Evolutionary conservation across 805 yeast genomes (phyloP).

Genomic region (Candida nemodendra): DNA sequence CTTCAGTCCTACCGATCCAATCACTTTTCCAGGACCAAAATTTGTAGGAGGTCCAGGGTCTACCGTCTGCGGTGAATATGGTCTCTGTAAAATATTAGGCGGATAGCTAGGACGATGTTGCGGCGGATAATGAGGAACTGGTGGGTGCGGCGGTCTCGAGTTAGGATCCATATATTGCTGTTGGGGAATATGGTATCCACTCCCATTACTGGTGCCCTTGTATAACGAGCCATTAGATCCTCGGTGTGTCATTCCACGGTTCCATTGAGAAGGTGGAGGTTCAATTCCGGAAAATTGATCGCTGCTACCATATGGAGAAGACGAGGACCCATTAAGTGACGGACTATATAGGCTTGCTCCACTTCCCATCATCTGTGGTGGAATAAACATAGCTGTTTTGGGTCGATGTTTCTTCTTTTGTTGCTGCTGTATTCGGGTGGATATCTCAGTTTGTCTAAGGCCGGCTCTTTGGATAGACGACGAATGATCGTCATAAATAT

Average conservation of each 20-base stretch:
- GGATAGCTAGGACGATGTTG: background rate
- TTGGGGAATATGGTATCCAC: background rate
- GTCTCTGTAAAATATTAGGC: background rate
- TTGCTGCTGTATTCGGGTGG: constrained; percentile 25
- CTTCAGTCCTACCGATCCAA: constrained; percentile 27
- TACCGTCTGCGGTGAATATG: background rate
- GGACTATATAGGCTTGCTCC: constrained; percentile 10
- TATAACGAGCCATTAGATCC: constrained; percentile 7
- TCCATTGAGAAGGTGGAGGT: constrained; percentile 11
- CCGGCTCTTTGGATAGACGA: constrained; percentile 31
- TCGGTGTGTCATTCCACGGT: constrained; percentile 4
- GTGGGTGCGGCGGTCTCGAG: background rate
- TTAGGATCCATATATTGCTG: constrained; percentile 1
- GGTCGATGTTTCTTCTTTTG: constrained; percentile 28
- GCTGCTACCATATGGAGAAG: background rate
- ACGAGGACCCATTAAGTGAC: constrained; percentile 5
- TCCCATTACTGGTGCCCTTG: background rate
- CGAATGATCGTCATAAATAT: constrained; percentile 29
- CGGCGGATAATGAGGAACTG: background rate
- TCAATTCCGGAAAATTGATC: constrained; percentile 2
- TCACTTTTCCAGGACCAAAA: constrained; percentile 11
- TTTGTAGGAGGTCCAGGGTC: constrained; percentile 7
- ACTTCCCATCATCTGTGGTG: constrained; percentile 2
- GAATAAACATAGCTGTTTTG: constrained; percentile 20
- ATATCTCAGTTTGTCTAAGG: constrained; percentile 29